Conservation (phyloP, 768 basidiomycete species). For the Boletus barrowsii region DNA sequence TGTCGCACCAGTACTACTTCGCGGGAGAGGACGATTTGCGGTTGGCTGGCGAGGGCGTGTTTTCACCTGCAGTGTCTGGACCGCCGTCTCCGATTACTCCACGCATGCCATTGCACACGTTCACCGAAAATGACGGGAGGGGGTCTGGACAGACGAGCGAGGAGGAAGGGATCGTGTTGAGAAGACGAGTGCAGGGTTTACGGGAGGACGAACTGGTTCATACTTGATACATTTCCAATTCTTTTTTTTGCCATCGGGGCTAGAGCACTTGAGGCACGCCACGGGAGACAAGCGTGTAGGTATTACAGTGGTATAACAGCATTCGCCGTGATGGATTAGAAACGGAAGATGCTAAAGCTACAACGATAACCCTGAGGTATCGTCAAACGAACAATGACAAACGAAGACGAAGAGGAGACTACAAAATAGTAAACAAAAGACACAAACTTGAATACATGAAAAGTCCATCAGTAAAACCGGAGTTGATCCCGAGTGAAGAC, state of each 20-base stretch:
- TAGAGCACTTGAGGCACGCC: neutral
- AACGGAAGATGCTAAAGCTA: conserved; percentile 23
- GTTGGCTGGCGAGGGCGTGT: conserved; percentile 68
- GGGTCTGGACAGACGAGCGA: conserved; percentile 3
- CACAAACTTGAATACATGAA: no score
- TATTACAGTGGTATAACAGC: conserved; percentile 16
- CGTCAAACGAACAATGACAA: neutral
- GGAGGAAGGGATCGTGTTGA: conserved; percentile 17
- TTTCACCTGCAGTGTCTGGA: conserved; percentile 67
- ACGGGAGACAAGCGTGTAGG: conserved; percentile 9
- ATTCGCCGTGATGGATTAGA: conserved; percentile 8
- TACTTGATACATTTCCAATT: conserved; percentile 4
- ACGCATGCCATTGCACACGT: conserved; percentile 30
- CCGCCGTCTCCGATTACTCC: conserved; percentile 63
- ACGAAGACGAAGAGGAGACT: neutral
- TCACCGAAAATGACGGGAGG: conserved; percentile 6
- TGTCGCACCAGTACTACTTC: conserved; percentile 40
- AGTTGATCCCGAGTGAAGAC: conserved; percentile 88
- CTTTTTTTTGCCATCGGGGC: neutral
- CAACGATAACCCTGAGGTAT: conserved; percentile 16
- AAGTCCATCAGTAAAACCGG: conserved; percentile 49
- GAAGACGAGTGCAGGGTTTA: conserved; percentile 17
- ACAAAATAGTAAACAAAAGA: neutral
- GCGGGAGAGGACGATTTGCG: conserved; percentile 48
- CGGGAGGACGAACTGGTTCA: neutral